Evolutionary conservation across 2,329 filamentous ascomycete genomes (phyloP), one percentile per base, ranked within the genome.

Genomic region (Paradendryphiella salina): DNA sequence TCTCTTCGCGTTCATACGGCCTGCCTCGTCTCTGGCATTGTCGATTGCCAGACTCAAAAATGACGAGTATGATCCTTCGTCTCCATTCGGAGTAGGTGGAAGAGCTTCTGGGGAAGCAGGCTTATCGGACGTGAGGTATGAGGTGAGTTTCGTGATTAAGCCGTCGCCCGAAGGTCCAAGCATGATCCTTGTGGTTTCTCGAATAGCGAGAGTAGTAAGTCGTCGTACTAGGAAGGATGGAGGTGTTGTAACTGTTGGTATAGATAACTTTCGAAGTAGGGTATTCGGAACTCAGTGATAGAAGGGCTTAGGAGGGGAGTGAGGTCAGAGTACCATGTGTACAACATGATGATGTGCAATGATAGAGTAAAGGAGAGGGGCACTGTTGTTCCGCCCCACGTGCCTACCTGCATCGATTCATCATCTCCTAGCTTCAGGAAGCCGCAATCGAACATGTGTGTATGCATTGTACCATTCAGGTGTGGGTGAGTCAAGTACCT

Each of bases 81-180:
- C 21, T 14, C 8, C 17, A 2, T 11, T 35, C 14, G n/a, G 13
- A 20, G 29, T 21, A 9, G 14, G 8, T 11, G 28, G 34, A 18
- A 39, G 9, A 9, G 5, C 14, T 8, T 49, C 20, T 1, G n/a
- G 29, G 14, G 23, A 4, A 29, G 34, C 14, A 7, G 14, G 35
- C n/a, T 26, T 46, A 26, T 51, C 47, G 3, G 20, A 5, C 14
- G 38, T 29, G 20, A 51, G 38, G 20, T 46, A 39, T 15, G 51
- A 46, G 37, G 47, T 39, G 42, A 47, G 42, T 23, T 42, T 54
- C 3, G 46, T 40, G 20, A 54, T 46, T 8, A 46, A 21, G 11
- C 44, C 31, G 18, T 52, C 52, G 26, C 41, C 26, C 14, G 51
- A 50, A 3, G 36, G 14, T 23, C 15, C 32, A 37, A 50, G 28